Base-by-base conservation (phyloP, 2,329 filamentous ascomycete genomes). In the Aquanectria penicillioides region DNA sequence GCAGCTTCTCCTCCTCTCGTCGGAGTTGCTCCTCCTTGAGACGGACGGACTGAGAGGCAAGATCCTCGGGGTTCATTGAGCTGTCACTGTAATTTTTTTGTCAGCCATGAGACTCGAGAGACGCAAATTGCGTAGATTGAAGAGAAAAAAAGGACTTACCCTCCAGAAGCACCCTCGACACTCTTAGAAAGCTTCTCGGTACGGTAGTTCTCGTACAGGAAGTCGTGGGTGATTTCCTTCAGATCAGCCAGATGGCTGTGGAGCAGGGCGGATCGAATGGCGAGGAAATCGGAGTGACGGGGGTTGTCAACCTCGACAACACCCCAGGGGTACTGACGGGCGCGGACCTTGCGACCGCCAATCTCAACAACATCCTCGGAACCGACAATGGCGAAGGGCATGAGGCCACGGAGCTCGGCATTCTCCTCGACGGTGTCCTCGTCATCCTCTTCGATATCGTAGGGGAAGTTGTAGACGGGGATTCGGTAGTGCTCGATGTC, bases 101-200 rank as follows among this genome's bases (percentile, higher is more conserved):
- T 81, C 73, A 80, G 75, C 51, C 59, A 43, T 46, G 20, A 17
- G 53, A 36, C n/a, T n/a, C n/a, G n/a, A n/a, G n/a, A n/a, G n/a
- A n/a, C n/a, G n/a, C n/a, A n/a, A n/a, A n/a, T n/a, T n/a, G n/a
- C n/a, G n/a, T n/a, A n/a, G n/a, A n/a, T n/a, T n/a, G n/a, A 49
- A 15, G 37, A 48, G 31, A 31, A 40, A 18, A 8, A n/a, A 5
- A 17, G n/a, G 10, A 9, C 93, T 71, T 91, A 97, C 93, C 88
- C 88, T 86, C 88, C 87, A 80, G 88, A 86, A 80, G 92, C 91
- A 77, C 92, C 92, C 75, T 97, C 94, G 70, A 99, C 95, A 77
- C 93, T 97, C 92, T 98, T 99, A 84, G 92, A 97, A 72, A 99
- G 91, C 85, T 98, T 98, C 91, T 99, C 95, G 74, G 95, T 99